Conservation (phyloP, 495 filamentous ascomycete genomes). For the Pseudomonodictys pantanalensis region DNA sequence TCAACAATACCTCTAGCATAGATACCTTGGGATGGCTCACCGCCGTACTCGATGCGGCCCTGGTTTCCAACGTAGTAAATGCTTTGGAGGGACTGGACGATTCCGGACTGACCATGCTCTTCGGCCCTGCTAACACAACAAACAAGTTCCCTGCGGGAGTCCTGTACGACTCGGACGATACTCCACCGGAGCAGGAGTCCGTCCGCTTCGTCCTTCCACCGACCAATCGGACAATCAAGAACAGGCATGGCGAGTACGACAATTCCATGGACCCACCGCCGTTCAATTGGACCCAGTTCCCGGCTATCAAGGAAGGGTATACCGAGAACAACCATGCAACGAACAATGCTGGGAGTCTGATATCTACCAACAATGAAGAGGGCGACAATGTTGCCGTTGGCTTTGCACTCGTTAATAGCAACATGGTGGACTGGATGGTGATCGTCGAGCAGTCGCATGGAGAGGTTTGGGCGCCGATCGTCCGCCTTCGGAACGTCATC, state of each 20-base stretch:
- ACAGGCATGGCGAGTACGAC: conserved; percentile 50
- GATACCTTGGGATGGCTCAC: conserved; percentile 76
- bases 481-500: conserved; percentile 69
- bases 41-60: conserved; percentile 59
- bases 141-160: conserved; percentile 58
- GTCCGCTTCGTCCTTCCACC: conserved; percentile 46
- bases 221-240: conserved; percentile 27
- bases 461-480: conserved; percentile 75
- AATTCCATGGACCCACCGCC: conserved; percentile 47
- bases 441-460: conserved; percentile 69
- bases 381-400: conserved; percentile 64
- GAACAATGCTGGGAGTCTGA: conserved; percentile 61
- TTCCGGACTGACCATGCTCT: conserved; percentile 63
- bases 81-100: conserved; percentile 65
- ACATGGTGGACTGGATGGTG: conserved; percentile 74
- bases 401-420: conserved; percentile 61
- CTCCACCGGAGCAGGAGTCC: conserved; percentile 21
- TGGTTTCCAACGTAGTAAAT: conserved; percentile 55
- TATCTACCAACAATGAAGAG: conserved; percentile 71
- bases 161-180: conserved; percentile 24
- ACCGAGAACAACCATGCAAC: conserved; percentile 43
- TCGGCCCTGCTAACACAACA: conserved; percentile 60
- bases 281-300: conserved; percentile 58
- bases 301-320: conserved; percentile 55
- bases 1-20: conserved; percentile 55